Evolutionary conservation across 2,329 filamentous ascomycete species (phyloP).

Genomic region (Pestalotiopsis sp.): DNA sequence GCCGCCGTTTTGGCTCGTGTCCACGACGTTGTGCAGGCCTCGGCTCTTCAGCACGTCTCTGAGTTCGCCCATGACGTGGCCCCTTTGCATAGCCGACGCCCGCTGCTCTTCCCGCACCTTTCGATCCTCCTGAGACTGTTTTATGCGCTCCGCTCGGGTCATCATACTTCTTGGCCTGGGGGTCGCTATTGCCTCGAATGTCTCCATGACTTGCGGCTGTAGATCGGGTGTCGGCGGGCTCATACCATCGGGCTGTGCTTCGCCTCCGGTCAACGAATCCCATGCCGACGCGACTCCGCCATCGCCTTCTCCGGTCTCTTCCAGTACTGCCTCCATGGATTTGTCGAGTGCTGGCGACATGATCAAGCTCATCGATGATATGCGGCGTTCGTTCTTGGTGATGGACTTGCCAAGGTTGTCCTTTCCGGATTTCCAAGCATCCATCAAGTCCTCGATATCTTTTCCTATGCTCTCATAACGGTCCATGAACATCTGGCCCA

Average conservation of each 20-base stretch:
- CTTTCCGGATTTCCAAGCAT: constrained; percentile 87
- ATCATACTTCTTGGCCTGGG: constrained; percentile 71
- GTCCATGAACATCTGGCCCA: constrained; percentile 76
- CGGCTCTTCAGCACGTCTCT: constrained; percentile 77
- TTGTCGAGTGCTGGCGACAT: constrained; percentile 65
- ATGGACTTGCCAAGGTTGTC: constrained; percentile 81
- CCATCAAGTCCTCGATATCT: constrained; percentile 78
- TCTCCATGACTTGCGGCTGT: constrained; percentile 85
- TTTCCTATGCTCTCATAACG: constrained; percentile 95
- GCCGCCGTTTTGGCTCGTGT: background rate
- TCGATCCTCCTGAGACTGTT: constrained; percentile 86
- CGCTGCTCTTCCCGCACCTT: constrained; percentile 70
- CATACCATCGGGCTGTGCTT: constrained; percentile 48
- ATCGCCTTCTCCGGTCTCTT: constrained; percentile 17
- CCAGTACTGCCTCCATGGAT: constrained; percentile 61
- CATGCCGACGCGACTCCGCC: constrained; percentile 71
- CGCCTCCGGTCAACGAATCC: constrained; percentile 76
- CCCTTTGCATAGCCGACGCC: constrained; percentile 79
- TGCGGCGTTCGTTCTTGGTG: constrained; percentile 74
- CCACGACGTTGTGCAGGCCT: background rate
- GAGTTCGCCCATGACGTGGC: constrained; percentile 88
- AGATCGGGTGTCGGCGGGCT: constrained; percentile 55
- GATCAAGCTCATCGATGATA: constrained; percentile 63
- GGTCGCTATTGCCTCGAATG: constrained; percentile 87
- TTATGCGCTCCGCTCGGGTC: constrained; percentile 84